These are phyloP conservation scores for Suillus sp. DNA, from an alignment of 768 basidiomycete genomes.

Conservation along the genomic window DNA sequence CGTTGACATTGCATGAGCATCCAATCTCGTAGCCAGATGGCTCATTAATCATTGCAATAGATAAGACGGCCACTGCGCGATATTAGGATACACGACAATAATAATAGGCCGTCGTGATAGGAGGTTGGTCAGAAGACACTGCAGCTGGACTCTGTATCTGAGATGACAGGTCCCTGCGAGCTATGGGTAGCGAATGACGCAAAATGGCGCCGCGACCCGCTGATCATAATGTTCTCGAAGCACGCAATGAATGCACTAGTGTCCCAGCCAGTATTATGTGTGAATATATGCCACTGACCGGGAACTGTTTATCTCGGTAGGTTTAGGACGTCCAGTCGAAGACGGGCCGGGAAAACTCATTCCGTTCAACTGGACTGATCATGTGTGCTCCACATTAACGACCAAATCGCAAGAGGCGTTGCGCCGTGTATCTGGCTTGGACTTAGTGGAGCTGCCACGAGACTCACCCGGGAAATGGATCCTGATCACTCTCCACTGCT, in stretches of 20 bases:
- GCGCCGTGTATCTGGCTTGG: neutral
- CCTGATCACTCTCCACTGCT: neutral
- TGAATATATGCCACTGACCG: neutral
- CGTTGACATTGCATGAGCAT: constrained; percentile 7
- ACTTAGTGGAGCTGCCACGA: neutral
- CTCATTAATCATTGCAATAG: constrained; percentile 1
- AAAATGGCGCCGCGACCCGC: neutral
- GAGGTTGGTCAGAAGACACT: constrained; percentile 2
- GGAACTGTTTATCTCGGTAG: neutral
- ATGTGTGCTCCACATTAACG: neutral
- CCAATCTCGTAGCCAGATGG: constrained; percentile 10
- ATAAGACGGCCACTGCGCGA: neutral
- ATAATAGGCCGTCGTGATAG: neutral
- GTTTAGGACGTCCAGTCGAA: neutral
- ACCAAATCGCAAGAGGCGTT: neutral
- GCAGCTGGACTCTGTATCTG: neutral
- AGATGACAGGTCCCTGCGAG: neutral
- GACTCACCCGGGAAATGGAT: neutral
- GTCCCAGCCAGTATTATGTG: neutral
- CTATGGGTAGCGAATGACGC: constrained; percentile 1
- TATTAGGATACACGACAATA: neutral
- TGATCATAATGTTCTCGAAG: neutral
- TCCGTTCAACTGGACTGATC: neutral
- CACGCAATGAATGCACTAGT: neutral
- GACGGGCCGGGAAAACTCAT: neutral